Conservation (phyloP, 805 yeast species). For the Sungouiella blattae region DNA sequence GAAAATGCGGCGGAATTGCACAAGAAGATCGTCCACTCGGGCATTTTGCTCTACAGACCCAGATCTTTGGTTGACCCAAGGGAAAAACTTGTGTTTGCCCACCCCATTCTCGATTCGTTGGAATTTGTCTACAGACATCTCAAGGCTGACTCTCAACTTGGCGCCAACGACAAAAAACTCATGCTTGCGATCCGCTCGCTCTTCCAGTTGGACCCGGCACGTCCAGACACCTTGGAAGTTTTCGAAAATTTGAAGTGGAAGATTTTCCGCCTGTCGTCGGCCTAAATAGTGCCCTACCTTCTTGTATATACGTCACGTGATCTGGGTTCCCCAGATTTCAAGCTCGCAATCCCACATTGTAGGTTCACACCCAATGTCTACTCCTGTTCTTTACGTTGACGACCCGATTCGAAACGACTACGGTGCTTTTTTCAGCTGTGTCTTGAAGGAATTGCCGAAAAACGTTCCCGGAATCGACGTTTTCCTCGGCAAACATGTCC, state of each 20-base stretch:
- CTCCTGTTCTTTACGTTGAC: background rate
- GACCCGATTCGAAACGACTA: conserved; percentile 6
- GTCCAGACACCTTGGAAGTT: conserved; percentile 12
- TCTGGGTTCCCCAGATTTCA: background rate
- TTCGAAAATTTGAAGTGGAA: too few relatives aligned
- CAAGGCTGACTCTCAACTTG: conserved; percentile 14
- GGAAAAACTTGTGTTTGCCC: conserved; percentile 15
- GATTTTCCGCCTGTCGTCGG: conserved; percentile 6
- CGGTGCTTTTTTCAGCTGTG: conserved; percentile 6
- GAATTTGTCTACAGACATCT: conserved; percentile 20
- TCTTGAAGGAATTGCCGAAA: conserved; percentile 2
- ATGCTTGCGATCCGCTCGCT: conserved; percentile 17
- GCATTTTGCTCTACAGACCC: conserved; percentile 29
- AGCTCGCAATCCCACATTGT: background rate
- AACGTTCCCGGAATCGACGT: conserved; percentile 19
- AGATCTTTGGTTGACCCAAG: conserved; percentile 17
- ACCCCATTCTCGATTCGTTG: conserved; percentile 20
- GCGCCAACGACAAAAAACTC: conserved; percentile 16
- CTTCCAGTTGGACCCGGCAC: conserved; percentile 11
- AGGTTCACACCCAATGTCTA: conserved; percentile 1
- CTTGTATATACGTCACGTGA: background rate
- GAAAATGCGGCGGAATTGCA: conserved; percentile 19
- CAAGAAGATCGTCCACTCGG: conserved; percentile 24
- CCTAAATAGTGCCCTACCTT: background rate
- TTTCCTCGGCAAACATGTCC: conserved; percentile 18